Conservation (phyloP, 495 filamentous ascomycete genomes). For the Penicillium crystallinum region DNA sequence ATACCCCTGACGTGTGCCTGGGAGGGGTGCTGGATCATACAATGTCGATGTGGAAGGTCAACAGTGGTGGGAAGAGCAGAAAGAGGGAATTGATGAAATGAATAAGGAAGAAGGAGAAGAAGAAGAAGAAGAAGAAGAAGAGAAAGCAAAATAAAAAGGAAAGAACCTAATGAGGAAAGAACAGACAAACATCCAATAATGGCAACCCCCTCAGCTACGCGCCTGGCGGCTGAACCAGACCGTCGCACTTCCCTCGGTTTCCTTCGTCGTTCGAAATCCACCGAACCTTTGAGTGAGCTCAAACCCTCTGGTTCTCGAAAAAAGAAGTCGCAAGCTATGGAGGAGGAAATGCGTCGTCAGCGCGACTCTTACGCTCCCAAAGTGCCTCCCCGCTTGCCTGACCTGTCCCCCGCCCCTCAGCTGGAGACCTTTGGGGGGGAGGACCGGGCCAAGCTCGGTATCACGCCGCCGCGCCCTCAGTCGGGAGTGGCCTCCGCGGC, state of each 20-base stretch:
- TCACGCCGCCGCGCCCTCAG: constrained; percentile 14
- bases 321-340: constrained; percentile 54
- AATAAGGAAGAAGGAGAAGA: background rate
- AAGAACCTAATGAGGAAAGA: background rate
- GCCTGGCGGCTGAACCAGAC: constrained; percentile 17
- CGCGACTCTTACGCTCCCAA: constrained; percentile 63
- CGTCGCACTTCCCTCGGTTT: constrained; percentile 52
- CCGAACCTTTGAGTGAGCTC: constrained; percentile 47
- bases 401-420: constrained; percentile 58
- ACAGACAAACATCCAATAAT: constrained; percentile 10
- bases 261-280: constrained; percentile 77
- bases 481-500: constrained; percentile 14
- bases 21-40: background rate
- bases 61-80: background rate
- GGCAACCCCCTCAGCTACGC: constrained; percentile 17
- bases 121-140: background rate
- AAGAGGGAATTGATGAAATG: too few relatives aligned
- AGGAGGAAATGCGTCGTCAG: constrained; percentile 64
- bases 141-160: background rate
- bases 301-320: constrained; percentile 58
- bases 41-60: background rate
- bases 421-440: constrained; percentile 72
- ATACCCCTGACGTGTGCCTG: background rate
- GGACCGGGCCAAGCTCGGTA: constrained; percentile 35
- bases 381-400: constrained; percentile 74